Percentiles rank a stretch among this genome's conserved stretches.
phyloP scores from a whole-genome alignment of 108 stramenopile species.

The Aurantiochytrium sp. region DNA sequence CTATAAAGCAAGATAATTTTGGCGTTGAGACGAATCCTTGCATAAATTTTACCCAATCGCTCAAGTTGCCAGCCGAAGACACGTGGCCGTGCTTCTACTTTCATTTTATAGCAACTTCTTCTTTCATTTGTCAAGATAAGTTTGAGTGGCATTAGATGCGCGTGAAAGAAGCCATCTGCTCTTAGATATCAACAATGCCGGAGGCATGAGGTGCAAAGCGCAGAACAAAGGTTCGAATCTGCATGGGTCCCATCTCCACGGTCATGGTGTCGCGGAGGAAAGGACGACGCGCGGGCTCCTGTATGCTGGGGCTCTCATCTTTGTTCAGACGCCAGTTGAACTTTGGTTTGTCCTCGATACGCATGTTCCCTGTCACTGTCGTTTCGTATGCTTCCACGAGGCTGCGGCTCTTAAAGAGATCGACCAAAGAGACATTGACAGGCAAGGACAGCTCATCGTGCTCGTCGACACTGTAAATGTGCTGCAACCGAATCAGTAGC shows the following conservation, averaged over 20 bases:
- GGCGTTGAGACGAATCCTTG: no score
- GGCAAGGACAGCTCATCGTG: slow-evolving; percentile 45
- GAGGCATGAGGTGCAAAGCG: no score
- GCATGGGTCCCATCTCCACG: slow-evolving; percentile 46
- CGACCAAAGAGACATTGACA: slow-evolving; percentile 49
- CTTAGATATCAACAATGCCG: no score
- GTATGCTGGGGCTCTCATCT: slow-evolving; percentile 13
- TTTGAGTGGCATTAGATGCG: no score
- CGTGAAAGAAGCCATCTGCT: no score
- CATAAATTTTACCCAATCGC: no score
- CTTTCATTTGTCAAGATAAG: no score
- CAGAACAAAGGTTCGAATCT: slow-evolving; percentile 51
- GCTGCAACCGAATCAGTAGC: slow-evolving; percentile 69
- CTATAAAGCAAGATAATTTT: no score
- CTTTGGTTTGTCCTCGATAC: not conserved
- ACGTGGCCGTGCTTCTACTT: no score
- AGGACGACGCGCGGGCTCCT: not conserved
- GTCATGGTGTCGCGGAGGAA: not conserved
- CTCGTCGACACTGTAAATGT: slow-evolving; percentile 74
- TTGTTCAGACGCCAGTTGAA: not conserved
- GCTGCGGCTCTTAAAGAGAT: slow-evolving; percentile 26
- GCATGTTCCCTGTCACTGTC: slow-evolving; percentile 53
- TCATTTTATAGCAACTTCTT: no score
- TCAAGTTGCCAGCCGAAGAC: no score
- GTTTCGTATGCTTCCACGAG: slow-evolving; percentile 41